Evolutionary conservation across 2,329 filamentous ascomycete species (phyloP).

Genomic region (Fusarium guadeloupense): DNA sequence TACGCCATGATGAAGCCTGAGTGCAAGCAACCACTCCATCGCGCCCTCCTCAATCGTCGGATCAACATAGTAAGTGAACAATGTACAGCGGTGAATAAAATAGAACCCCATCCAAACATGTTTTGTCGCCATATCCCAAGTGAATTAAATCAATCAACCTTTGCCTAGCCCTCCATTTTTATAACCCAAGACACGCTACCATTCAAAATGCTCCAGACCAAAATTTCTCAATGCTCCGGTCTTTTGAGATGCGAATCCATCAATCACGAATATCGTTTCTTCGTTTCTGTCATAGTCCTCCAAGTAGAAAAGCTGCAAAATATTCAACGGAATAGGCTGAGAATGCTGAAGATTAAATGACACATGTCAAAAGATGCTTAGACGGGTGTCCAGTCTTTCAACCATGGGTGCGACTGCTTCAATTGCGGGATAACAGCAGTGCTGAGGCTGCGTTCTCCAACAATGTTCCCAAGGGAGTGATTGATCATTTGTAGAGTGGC

Average conservation of each 20-base stretch:
- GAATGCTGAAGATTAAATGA: slow-evolving; percentile 6
- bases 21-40: neutral
- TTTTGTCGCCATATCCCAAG: neutral
- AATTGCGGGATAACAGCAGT: slow-evolving; percentile 37
- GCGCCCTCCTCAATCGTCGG: neutral
- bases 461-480: slow-evolving; percentile 40
- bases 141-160: neutral
- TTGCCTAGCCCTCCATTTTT: neutral
- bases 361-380: slow-evolving; percentile 11
- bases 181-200: neutral
- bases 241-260: slow-evolving; percentile 4
- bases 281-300: slow-evolving; percentile 29
- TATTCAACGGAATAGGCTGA: slow-evolving; percentile 1
- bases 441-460: slow-evolving; percentile 40
- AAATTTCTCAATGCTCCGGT: neutral
- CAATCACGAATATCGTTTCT: slow-evolving; percentile 9
- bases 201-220: slow-evolving; percentile 1
- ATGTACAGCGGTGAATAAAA: neutral
- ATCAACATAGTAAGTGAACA: neutral
- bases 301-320: neutral
- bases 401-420: slow-evolving; percentile 37
- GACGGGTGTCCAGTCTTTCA: slow-evolving; percentile 36
- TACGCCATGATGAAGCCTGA: neutral
- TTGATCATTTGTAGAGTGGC: slow-evolving; percentile 42
- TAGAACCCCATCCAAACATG: slow-evolving; percentile 3